Percentiles rank a stretch among this genome's conserved stretches.
phyloP scores from a whole-genome alignment of 202 grass and related monocot species.

The Zoysia matrella region DNA sequence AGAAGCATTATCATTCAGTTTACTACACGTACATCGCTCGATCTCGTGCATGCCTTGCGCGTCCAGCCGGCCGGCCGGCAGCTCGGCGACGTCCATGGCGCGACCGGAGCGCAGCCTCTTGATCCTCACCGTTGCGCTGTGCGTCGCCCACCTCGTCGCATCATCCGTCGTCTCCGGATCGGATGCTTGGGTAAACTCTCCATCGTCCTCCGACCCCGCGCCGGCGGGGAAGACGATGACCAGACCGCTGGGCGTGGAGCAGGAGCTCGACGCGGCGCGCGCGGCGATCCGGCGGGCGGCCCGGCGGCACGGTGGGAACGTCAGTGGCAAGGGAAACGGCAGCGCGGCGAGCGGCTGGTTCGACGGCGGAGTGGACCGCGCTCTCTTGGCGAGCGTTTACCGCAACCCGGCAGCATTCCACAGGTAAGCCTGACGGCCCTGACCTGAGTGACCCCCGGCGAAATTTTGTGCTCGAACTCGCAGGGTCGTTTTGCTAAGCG shows the following conservation, averaged over 20 bases:
- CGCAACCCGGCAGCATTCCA: slow-evolving; percentile 54
- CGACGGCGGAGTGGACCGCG: slow-evolving; percentile 9
- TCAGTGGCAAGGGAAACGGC: not conserved
- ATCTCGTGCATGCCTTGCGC: not conserved
- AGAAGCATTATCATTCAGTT: not conserved
- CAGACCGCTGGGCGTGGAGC: slow-evolving; percentile 17
- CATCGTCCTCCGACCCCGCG: not conserved
- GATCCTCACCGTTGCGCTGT: not conserved
- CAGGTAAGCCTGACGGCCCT: slow-evolving; percentile 33
- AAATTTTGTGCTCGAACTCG: not conserved
- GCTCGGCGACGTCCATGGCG: not conserved
- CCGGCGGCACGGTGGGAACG: not conserved
- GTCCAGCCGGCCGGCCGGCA: not conserved
- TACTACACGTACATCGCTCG: not conserved
- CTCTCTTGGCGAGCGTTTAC: slow-evolving; percentile 44
- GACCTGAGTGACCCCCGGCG: not conserved
- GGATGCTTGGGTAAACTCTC: not conserved
- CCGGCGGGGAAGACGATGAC: no score
- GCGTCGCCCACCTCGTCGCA: not conserved
- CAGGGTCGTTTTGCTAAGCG: no score
- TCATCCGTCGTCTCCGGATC: not conserved
- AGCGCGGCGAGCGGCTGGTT: slow-evolving; percentile 13
- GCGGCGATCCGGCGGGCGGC: slow-evolving; percentile 29
- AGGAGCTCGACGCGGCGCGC: slow-evolving; percentile 46
- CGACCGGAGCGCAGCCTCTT: not conserved